phyloP scores from a whole-genome alignment of 371 early-diverging fungal genomes.

The Mortierella sp. region DNA sequence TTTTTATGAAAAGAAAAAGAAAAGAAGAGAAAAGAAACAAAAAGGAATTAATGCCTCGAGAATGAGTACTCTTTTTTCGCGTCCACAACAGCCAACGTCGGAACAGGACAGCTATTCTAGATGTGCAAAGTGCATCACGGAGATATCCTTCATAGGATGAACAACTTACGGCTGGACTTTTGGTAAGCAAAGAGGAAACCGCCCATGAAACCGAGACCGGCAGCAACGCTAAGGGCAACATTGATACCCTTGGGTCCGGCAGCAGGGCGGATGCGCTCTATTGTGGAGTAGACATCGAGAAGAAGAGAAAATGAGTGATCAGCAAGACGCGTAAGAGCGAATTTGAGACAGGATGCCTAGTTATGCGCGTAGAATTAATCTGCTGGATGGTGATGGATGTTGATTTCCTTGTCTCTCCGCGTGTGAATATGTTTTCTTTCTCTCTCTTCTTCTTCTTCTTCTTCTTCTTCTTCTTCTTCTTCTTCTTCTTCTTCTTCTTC shows the following conservation, averaged over 20 bases:
- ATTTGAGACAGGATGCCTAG: no score
- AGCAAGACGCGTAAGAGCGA: no score
- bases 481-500: no score
- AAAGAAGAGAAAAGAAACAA: conserved; percentile 4
- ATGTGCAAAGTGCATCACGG: neutral
- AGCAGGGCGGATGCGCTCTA: conserved; percentile 53
- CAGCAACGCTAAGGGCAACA: conserved; percentile 61
- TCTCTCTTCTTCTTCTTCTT: no score
- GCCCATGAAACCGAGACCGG: conserved; percentile 68
- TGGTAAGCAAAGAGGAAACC: conserved; percentile 80
- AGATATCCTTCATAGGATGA: neutral
- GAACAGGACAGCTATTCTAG: neutral
- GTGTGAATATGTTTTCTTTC: no score
- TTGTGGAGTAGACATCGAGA: neutral
- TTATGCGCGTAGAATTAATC: no score
- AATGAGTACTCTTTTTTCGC: neutral
- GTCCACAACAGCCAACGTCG: conserved; percentile 35
- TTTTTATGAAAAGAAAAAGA: no score
- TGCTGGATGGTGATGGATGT: no score
- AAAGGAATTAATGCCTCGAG: neutral
- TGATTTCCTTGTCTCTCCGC: no score
- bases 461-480: no score
- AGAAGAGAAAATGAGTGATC: neutral
- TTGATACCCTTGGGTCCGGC: conserved; percentile 58
- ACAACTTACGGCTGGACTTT: conserved; percentile 70